phyloP scores from a whole-genome alignment of 2,329 filamentous ascomycete genomes.

The Penicillium sp. region DNA sequence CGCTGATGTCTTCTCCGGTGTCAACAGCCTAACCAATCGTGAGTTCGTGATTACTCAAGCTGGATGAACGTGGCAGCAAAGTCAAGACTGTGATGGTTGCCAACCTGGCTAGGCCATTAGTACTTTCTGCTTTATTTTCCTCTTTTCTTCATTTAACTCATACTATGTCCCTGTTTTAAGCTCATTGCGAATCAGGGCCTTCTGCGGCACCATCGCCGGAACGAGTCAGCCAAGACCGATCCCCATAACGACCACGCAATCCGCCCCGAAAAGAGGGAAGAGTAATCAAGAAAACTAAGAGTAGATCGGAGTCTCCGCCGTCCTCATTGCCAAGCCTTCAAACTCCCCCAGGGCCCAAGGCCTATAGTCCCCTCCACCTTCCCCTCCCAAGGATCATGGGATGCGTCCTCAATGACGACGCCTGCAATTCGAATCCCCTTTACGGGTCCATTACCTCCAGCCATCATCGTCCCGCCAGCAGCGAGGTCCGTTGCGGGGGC shows the following conservation, averaged over 20 bases:
- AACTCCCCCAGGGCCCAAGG: background rate
- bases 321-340: constrained; percentile 6
- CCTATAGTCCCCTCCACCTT: background rate
- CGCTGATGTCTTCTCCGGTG: constrained; percentile 16
- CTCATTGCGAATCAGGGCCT: background rate
- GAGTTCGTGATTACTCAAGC: constrained; percentile 3
- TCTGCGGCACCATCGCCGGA: background rate
- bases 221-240: constrained; percentile 12
- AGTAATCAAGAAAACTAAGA: background rate
- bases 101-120: too few species aligned
- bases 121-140: background rate
- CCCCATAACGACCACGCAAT: constrained; percentile 7
- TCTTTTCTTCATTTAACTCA: background rate
- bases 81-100: background rate
- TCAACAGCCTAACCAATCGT: constrained; percentile 5
- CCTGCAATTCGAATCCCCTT: constrained; percentile 87
- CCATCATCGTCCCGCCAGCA: constrained; percentile 71
- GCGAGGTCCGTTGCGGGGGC: constrained; percentile 73
- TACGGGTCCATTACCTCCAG: constrained; percentile 76
- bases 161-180: background rate
- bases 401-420: constrained; percentile 61
- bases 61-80: background rate
- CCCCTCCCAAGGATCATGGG: constrained; percentile 13
- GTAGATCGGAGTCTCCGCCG: background rate
- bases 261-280: background rate